Evolutionary conservation across 2,329 filamentous ascomycete species (phyloP).

Genomic region (Kalmusia sp.): DNA sequence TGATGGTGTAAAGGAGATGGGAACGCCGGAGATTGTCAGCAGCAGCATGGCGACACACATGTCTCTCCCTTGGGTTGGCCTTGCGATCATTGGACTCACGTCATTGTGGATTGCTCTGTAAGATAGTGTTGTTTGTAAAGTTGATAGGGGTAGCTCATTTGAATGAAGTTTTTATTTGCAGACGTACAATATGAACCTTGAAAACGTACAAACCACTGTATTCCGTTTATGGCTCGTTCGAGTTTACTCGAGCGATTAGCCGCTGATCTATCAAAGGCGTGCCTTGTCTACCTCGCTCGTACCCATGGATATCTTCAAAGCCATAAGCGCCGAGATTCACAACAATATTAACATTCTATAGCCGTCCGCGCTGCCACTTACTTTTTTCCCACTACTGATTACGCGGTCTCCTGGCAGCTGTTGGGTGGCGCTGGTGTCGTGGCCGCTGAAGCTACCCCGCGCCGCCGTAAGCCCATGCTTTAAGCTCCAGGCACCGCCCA

Average conservation of each 20-base stretch:
- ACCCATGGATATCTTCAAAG: not conserved
- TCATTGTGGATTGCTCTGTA: slow-evolving; percentile 29
- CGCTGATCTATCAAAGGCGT: not conserved
- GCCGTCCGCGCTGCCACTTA: not conserved
- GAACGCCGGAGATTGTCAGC: slow-evolving; percentile 44
- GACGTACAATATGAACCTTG: no score
- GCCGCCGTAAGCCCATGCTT: not conserved
- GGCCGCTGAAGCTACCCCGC: slow-evolving; percentile 14
- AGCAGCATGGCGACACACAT: slow-evolving; percentile 22
- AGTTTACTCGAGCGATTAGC: not conserved
- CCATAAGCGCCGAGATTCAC: not conserved
- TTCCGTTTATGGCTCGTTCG: not conserved
- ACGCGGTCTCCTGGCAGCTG: not conserved
- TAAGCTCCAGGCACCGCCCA: slow-evolving; percentile 12
- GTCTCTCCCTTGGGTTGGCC: slow-evolving; percentile 35
- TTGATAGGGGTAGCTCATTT: no score
- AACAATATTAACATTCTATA: not conserved
- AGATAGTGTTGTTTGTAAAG: not conserved
- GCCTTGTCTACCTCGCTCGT: not conserved
- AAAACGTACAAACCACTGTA: not conserved
- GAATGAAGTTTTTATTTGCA: no score
- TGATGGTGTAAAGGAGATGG: slow-evolving; percentile 42
- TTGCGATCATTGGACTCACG: slow-evolving; percentile 29
- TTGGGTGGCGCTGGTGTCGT: not conserved
- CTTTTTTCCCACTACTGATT: not conserved